phyloP scores from a whole-genome alignment of 495 filamentous ascomycete species.

The Tuber microsphaerosporum region DNA sequence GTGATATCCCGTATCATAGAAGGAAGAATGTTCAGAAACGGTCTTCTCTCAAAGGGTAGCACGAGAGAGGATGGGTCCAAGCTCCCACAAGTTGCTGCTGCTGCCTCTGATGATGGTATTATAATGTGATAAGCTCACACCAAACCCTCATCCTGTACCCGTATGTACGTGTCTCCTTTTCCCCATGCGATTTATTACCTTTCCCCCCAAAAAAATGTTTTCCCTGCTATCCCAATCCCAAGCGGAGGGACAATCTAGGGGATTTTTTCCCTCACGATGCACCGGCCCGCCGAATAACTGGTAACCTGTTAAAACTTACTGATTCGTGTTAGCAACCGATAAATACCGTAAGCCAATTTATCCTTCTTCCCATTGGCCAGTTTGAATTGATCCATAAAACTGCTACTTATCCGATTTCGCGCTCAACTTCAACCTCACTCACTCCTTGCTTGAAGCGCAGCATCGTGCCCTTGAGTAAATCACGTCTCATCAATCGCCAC shows the following conservation, averaged over 20 bases:
- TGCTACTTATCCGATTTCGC: not conserved
- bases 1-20: not conserved
- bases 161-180: not conserved
- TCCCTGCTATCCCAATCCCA: not conserved
- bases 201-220: not conserved
- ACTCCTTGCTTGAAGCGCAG: not conserved
- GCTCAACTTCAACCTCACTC: not conserved
- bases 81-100: not conserved
- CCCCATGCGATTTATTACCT: not conserved
- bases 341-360: not conserved
- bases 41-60: not conserved
- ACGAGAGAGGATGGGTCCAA: not conserved
- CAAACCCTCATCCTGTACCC: not conserved
- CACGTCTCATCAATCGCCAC: conserved; percentile 5
- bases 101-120: not conserved
- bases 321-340: not conserved
- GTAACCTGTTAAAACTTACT: not conserved
- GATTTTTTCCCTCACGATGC: not conserved
- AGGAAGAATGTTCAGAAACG: not conserved
- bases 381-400: not conserved
- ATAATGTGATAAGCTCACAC: not conserved
- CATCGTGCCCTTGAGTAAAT: not conserved
- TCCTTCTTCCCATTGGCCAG: not conserved
- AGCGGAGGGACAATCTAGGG: not conserved
- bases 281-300: not conserved